Conservation (phyloP, 768 basidiomycete species). For the Mycena galericulata region DNA sequence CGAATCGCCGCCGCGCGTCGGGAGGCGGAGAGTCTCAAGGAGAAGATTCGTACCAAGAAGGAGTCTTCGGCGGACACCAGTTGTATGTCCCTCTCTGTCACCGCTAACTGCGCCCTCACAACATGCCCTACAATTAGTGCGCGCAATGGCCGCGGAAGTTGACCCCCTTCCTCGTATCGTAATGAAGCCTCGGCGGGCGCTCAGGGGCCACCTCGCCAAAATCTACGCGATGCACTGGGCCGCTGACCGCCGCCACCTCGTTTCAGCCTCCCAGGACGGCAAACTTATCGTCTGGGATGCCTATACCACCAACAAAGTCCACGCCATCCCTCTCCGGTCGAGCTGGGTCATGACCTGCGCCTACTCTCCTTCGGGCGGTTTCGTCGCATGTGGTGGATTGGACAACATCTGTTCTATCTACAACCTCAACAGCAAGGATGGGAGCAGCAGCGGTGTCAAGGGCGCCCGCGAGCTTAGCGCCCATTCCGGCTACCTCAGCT, state of each 20-base stretch:
- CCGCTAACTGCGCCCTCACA: constrained; percentile 30
- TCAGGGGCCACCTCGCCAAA: constrained; percentile 98
- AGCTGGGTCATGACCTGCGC: constrained; percentile 99
- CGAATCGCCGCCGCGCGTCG: constrained; percentile 95
- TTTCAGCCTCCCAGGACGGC: constrained; percentile 99
- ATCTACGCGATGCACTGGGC: constrained; percentile 99
- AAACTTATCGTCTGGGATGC: constrained; percentile 99
- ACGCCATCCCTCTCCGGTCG: constrained; percentile 96
- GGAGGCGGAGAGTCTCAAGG: constrained; percentile 97
- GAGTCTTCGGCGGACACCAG: constrained; percentile 99
- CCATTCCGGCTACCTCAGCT: constrained; percentile 97
- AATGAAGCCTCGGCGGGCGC: constrained; percentile 94
- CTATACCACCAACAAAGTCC: constrained; percentile 99
- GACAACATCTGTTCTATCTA: constrained; percentile 99
- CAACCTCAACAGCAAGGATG: constrained; percentile 87
- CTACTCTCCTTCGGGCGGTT: constrained; percentile 96
- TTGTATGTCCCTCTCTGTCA: constrained; percentile 66
- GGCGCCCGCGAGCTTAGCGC: constrained; percentile 96
- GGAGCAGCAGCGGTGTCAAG: constrained; percentile 78
- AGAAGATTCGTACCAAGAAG: constrained; percentile 96
- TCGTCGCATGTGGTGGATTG: constrained; percentile 97
- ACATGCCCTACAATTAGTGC: constrained; percentile 65
- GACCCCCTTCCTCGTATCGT: constrained; percentile 96
- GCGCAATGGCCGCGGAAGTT: constrained; percentile 98
- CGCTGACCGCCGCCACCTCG: constrained; percentile 95